phyloP scores from a whole-genome alignment of 768 basidiomycete species.

The Lactarius quietus region DNA sequence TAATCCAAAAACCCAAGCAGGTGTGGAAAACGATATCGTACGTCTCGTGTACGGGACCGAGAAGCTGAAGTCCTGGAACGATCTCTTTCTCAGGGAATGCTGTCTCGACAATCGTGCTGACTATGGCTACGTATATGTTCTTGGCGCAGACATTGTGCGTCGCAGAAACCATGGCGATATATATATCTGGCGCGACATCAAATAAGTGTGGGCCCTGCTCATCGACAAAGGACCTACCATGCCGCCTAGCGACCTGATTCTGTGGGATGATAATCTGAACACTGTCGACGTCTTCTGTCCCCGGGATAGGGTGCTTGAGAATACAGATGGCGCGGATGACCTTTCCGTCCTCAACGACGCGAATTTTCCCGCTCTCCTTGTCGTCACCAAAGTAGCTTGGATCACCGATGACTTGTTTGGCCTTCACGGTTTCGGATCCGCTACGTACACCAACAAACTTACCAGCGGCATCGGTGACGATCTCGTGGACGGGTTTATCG shows the following conservation, averaged over 20 bases:
- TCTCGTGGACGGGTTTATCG: slow-evolving; percentile 89
- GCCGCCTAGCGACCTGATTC: slow-evolving; percentile 90
- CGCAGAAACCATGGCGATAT: slow-evolving; percentile 95
- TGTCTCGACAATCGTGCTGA: slow-evolving; percentile 98
- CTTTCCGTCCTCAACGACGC: slow-evolving; percentile 89
- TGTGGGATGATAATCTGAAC: slow-evolving; percentile 98
- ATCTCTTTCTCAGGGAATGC: slow-evolving; percentile 89
- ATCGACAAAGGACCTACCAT: slow-evolving; percentile 57
- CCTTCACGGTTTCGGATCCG: slow-evolving; percentile 89
- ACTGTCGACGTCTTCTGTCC: slow-evolving; percentile 92
- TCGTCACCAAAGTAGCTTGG: slow-evolving; percentile 94
- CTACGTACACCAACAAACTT: slow-evolving; percentile 92
- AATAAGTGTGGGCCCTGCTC: slow-evolving; percentile 2
- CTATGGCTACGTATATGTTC: slow-evolving; percentile 93
- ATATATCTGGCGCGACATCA: slow-evolving; percentile 71
- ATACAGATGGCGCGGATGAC: slow-evolving; percentile 97
- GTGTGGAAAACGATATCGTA: slow-evolving; percentile 37
- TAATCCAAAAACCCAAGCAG: neutral
- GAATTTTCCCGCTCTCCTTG: slow-evolving; percentile 67
- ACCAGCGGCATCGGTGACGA: slow-evolving; percentile 81
- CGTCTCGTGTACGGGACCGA: slow-evolving; percentile 95
- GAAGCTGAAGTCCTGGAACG: slow-evolving; percentile 82
- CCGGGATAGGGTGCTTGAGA: slow-evolving; percentile 97
- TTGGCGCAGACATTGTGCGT: slow-evolving; percentile 98
- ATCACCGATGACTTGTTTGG: slow-evolving; percentile 96